Conservation (phyloP, 2,329 filamentous ascomycete species). For the Venturia carpophila region DNA sequence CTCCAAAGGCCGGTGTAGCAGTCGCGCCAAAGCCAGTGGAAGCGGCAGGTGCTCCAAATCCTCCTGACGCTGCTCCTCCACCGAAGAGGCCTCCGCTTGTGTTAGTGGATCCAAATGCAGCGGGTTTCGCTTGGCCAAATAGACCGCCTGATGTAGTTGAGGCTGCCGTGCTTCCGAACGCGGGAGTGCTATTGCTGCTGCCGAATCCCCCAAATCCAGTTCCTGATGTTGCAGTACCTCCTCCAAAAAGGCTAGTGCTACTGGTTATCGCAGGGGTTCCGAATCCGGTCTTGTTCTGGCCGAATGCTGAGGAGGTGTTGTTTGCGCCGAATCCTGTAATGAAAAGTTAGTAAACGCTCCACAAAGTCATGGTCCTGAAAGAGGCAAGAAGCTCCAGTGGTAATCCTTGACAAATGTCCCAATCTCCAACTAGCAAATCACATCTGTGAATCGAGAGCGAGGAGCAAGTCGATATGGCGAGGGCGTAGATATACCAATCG, state of each 20-base stretch:
- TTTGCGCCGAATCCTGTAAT: constrained; percentile 20
- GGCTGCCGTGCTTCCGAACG: constrained; percentile 30
- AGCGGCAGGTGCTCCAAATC: constrained; percentile 16
- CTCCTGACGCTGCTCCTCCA: constrained; percentile 31
- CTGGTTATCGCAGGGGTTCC: constrained; percentile 20
- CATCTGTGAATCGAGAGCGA: not conserved
- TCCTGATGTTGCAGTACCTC: constrained; percentile 21
- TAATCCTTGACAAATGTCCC: not conserved
- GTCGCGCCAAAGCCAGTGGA: constrained; percentile 35
- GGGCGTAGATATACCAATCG: not conserved
- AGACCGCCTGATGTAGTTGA: constrained; percentile 31
- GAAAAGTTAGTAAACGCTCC: not conserved
- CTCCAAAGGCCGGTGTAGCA: constrained; percentile 36
- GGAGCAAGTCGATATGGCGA: not conserved
- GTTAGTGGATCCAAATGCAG: constrained; percentile 45
- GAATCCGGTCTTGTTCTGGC: constrained; percentile 21
- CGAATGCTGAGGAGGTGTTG: constrained; percentile 23
- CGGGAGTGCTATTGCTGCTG: constrained; percentile 20
- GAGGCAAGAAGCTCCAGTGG: not conserved
- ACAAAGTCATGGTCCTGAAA: not conserved
- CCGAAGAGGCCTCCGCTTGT: constrained; percentile 29
- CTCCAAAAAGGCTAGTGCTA: constrained; percentile 26
- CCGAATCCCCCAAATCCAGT: constrained; percentile 26
- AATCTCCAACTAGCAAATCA: not conserved
- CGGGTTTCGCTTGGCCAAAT: constrained; percentile 42